These are phyloP conservation scores for Ogataea kodamae DNA, from an alignment of 805 yeast genomes.

Conservation along the genomic window DNA sequence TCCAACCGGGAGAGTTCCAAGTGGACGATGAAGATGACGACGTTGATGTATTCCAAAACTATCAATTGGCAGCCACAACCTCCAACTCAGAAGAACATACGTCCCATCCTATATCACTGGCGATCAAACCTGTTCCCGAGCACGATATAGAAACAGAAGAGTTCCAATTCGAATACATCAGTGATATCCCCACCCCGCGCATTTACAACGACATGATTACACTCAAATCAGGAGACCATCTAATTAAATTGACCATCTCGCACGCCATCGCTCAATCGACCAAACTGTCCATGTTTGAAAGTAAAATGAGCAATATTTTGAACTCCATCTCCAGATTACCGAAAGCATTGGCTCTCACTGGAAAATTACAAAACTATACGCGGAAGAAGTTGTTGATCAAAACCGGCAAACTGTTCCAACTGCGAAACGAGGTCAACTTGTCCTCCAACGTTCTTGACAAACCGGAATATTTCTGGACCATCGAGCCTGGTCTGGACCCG, in stretches of 20 bases:
- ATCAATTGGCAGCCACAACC: slow-evolving; percentile 1
- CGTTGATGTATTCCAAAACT: slow-evolving; percentile 28
- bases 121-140: slow-evolving; percentile 73
- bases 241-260: slow-evolving; percentile 87
- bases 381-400: slow-evolving; percentile 82
- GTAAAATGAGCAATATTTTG: slow-evolving; percentile 80
- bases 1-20: slow-evolving; percentile 41
- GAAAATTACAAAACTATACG: slow-evolving; percentile 71
- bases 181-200: slow-evolving; percentile 47
- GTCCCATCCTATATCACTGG: slow-evolving; percentile 36
- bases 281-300: slow-evolving; percentile 84
- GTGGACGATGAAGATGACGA: slow-evolving; percentile 38
- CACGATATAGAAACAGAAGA: slow-evolving; percentile 93
- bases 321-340: slow-evolving; percentile 88
- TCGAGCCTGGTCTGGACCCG: slow-evolving; percentile 93
- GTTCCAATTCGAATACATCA: slow-evolving; percentile 65
- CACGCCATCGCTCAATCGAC: slow-evolving; percentile 98
- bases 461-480: slow-evolving; percentile 95
- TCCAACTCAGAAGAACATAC: slow-evolving; percentile 8
- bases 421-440: slow-evolving; percentile 89
- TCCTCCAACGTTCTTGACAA: slow-evolving; percentile 90
- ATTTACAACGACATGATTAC: slow-evolving; percentile 95
- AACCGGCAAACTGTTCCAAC: slow-evolving; percentile 84
- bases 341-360: slow-evolving; percentile 83
- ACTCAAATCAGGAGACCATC: slow-evolving; percentile 83